Evolutionary conservation across 345 rosid genomes (phyloP).

Genomic region (Eucalyptus pumila): DNA sequence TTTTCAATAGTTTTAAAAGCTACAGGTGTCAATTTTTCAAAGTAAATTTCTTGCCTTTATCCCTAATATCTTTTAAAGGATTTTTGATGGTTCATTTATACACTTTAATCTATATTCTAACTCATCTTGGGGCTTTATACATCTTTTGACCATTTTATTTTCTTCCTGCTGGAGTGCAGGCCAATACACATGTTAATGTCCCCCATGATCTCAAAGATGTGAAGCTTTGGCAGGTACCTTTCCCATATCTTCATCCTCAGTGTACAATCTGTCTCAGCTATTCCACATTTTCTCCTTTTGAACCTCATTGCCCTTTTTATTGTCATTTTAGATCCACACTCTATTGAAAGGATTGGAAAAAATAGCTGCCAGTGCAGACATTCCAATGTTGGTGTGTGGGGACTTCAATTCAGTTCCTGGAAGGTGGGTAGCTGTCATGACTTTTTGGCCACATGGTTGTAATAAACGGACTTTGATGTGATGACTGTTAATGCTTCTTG

Average conservation of each 20-base stretch:
- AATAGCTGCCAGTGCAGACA: slow-evolving; percentile 14
- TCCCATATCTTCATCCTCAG: background rate
- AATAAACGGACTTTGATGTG: background rate
- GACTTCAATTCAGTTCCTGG: slow-evolving; percentile 23
- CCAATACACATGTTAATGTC: slow-evolving; percentile 89
- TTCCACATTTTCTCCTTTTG: background rate
- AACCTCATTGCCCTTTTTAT: background rate
- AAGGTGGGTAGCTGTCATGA: slow-evolving; percentile 18
- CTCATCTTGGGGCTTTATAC: background rate
- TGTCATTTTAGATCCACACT: slow-evolving; percentile 4
- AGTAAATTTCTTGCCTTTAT: background rate
- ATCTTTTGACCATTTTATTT: background rate
- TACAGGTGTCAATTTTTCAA: background rate
- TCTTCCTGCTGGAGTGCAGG: slow-evolving; percentile 30
- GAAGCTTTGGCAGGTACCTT: slow-evolving; percentile 92
- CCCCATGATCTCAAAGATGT: slow-evolving; percentile 88
- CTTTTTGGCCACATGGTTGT: background rate
- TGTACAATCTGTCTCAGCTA: background rate
- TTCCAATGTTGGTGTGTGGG: slow-evolving; percentile 26
- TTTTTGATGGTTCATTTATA: background rate
- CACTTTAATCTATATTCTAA: background rate
- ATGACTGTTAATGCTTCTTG: background rate
- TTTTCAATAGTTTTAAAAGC: background rate
- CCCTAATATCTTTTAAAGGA: background rate
- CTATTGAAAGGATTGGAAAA: slow-evolving; percentile 21